phyloP scores from a whole-genome alignment of 164 flowering plant genomes.

The Nymphaea colorata region DNA sequence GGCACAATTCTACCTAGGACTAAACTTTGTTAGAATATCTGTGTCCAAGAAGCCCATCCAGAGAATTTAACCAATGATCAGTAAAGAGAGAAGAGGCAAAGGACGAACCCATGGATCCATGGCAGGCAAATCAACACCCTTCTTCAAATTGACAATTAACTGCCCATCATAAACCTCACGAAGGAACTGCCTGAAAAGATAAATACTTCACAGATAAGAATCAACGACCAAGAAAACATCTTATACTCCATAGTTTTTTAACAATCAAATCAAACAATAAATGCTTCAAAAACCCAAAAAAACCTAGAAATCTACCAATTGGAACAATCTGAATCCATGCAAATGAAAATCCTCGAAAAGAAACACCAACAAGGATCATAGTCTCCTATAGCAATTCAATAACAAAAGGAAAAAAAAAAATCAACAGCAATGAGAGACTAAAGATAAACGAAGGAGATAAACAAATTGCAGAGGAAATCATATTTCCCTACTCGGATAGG shows the following conservation, averaged over 20 bases:
- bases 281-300: neutral
- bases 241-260: too few species aligned
- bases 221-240: neutral
- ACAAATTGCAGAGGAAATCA: too few species aligned
- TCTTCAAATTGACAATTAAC: constrained; percentile 63
- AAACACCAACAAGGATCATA: neutral
- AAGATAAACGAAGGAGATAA: too few species aligned
- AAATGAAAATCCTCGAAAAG: neutral
- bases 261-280: too few species aligned
- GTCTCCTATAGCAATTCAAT: neutral
- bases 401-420: neutral
- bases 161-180: constrained; percentile 89
- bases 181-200: constrained; percentile 55
- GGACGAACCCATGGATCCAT: constrained; percentile 94
- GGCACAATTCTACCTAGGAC: too few species aligned
- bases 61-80: too few species aligned
- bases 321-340: too few species aligned
- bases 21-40: too few species aligned
- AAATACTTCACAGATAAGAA: neutral
- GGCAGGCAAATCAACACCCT: constrained; percentile 72
- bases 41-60: too few species aligned
- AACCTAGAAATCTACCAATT: neutral
- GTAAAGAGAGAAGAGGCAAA: neutral
- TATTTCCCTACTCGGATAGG: constrained; percentile 70
- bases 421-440: neutral